A percentile compares a stretch with the other conserved stretches of the same genome.
These are phyloP conservation scores for Fusarium buxicola DNA, from an alignment of 2,329 filamentous ascomycete genomes.

Conservation along the genomic window DNA sequence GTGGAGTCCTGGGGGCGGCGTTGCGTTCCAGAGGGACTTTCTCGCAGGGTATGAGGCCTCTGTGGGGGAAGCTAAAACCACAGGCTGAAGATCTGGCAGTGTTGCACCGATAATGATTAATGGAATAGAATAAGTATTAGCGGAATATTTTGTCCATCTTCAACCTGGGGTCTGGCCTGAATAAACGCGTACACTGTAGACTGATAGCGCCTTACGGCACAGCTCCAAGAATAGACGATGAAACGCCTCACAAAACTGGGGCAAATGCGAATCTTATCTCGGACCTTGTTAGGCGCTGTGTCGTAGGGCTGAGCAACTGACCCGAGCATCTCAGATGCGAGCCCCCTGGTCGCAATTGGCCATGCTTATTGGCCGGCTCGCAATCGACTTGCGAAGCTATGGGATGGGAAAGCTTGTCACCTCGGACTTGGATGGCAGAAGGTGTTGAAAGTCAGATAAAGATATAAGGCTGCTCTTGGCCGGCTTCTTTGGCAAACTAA, in stretches of 20 bases:
- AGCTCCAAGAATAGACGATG: not conserved
- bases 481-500: not conserved
- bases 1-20: not conserved
- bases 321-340: not conserved
- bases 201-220: too few relatives aligned
- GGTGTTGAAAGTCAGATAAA: not conserved
- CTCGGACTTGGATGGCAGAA: constrained; percentile 8
- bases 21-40: not conserved
- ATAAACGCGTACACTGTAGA: too few relatives aligned
- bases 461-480: constrained; percentile 14
- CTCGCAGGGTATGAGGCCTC: not conserved
- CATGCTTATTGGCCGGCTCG: constrained; percentile 30
- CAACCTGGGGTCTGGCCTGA: too few relatives aligned
- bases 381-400: constrained; percentile 27
- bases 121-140: too few relatives aligned
- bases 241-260: constrained; percentile 1
- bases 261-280: not conserved
- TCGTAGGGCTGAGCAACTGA: constrained; percentile 23
- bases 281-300: not conserved
- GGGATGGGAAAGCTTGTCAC: not conserved
- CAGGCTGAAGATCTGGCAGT: too few relatives aligned
- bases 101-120: too few relatives aligned
- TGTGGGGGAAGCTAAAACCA: not conserved
- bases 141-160: too few relatives aligned
- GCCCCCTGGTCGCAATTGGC: not conserved